Base-by-base conservation (phyloP, 202 grass and related monocot species). In the Digitaria exilis region DNA sequence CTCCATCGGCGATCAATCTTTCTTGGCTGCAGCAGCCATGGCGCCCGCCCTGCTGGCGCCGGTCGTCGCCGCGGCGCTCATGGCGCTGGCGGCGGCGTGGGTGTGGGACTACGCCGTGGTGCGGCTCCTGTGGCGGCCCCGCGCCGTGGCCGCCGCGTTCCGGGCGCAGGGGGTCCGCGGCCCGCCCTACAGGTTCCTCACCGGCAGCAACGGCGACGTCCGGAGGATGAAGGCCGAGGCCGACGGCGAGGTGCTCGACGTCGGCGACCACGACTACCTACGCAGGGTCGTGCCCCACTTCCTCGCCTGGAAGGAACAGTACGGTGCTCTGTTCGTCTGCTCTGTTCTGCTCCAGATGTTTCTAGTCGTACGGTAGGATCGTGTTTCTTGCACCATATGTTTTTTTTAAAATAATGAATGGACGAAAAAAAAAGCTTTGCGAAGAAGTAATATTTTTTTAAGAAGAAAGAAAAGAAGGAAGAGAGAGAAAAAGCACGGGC, bases 141-240 rank as follows among this genome's bases (percentile, higher is more conserved):
- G 68, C 67, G 69, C 65, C 28, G 49, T 59, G 73, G 73, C 49
- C 17, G 60, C 44, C 13, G 45, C n/a, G 85, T 70, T 90, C 59
- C 46, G 79, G 45, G 75, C 82, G 68, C 91, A 84, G 31, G 85
- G 88, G 10, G 71, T 93, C 48, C 49, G 21, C 2, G 91, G 91
- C 1, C 88, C 91, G 17, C 13, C 79, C 0, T 88, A 77, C 85
- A 80, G 67, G 29, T 81, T 80, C 52, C 68, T 87, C 64, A 43
- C 10, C n/a, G 91, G 91, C 42, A 77, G 44, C 50, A 63, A 65
- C 31, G 54, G 81, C 39, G 91, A 90, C 28, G 42, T 94, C 5
- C 11, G 61, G 44, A 72, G 77, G 69, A 71, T 81, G 51, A 93
- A 17, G 55, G 84, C 49, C 21, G 83, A 57, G 43, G 82, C 39